Percentiles rank a stretch among this genome's conserved stretches.
phyloP scores from a whole-genome alignment of 441 rosid species.

The Sinapis alba region DNA sequence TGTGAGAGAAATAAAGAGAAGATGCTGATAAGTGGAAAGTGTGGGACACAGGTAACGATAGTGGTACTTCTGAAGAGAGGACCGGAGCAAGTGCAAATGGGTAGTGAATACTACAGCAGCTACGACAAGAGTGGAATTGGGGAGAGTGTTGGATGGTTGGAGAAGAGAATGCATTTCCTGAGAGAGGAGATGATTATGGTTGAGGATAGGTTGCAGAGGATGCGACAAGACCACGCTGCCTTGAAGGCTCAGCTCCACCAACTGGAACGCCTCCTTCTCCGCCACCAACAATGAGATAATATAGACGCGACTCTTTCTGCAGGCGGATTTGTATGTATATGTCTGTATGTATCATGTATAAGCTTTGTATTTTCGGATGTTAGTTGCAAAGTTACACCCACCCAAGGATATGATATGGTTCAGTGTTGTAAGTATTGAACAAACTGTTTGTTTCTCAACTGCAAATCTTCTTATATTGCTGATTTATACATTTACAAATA shows the following conservation, averaged over 20 bases:
- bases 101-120: slow-evolving; percentile 43
- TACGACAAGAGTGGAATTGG: slow-evolving; percentile 43
- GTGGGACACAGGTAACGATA: slow-evolving; percentile 69
- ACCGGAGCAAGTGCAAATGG: slow-evolving; percentile 59
- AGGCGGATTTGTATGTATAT: background rate
- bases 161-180: slow-evolving; percentile 74
- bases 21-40: slow-evolving; percentile 3
- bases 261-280: slow-evolving; percentile 42
- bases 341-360: background rate
- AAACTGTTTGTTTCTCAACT: background rate
- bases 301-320: background rate
- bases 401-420: background rate
- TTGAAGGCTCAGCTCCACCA: slow-evolving; percentile 67
- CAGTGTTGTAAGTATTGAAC: background rate
- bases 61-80: slow-evolving; percentile 65
- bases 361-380: slow-evolving; percentile 16
- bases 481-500: background rate
- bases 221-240: slow-evolving; percentile 61
- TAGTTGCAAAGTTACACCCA: background rate
- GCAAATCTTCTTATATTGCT: background rate
- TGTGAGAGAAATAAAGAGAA: background rate
- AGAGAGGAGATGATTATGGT: slow-evolving; percentile 79
- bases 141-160: slow-evolving; percentile 62
- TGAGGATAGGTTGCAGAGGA: slow-evolving; percentile 76
- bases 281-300: slow-evolving; percentile 19